Evolutionary conservation across 2,329 filamentous ascomycete genomes (phyloP).

Genomic region (Apiospora rasikravindrae): DNA sequence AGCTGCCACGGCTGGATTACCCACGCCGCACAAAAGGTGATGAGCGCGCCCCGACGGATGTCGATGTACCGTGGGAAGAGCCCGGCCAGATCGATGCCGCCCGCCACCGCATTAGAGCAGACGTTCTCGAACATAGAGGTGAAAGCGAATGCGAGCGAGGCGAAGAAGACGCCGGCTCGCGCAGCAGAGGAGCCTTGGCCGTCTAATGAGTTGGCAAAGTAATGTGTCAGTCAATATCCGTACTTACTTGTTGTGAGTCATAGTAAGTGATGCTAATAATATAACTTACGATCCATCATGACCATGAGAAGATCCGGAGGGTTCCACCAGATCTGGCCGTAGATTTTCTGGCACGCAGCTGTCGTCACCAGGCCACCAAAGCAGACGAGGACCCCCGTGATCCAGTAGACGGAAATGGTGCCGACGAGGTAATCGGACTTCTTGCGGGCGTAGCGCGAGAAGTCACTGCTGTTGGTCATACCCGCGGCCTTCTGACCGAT

Average conservation of each 20-base stretch:
- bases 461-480: conserved; percentile 43
- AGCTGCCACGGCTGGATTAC: conserved; percentile 35
- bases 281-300: conserved; percentile 44
- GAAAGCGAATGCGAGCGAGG: conserved; percentile 42
- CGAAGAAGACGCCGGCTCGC: conserved; percentile 33
- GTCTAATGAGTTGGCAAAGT: conserved; percentile 24
- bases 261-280: neutral
- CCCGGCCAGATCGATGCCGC: conserved; percentile 31
- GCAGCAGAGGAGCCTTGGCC: conserved; percentile 42
- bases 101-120: conserved; percentile 34
- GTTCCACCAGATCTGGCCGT: conserved; percentile 53
- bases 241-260: neutral
- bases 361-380: conserved; percentile 49
- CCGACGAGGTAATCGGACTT: conserved; percentile 43
- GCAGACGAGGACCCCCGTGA: conserved; percentile 47
- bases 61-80: conserved; percentile 33
- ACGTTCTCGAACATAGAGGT: conserved; percentile 46
- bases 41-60: conserved; percentile 32
- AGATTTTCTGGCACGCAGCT: conserved; percentile 49
- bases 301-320: conserved; percentile 49
- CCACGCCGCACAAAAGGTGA: conserved; percentile 32
- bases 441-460: conserved; percentile 45
- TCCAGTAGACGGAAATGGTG: conserved; percentile 44
- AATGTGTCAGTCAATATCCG: neutral
- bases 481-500: conserved; percentile 44